These are phyloP conservation scores for Cyberlindnera mycetangii DNA, from an alignment of 805 yeast genomes.

Conservation along the genomic window DNA sequence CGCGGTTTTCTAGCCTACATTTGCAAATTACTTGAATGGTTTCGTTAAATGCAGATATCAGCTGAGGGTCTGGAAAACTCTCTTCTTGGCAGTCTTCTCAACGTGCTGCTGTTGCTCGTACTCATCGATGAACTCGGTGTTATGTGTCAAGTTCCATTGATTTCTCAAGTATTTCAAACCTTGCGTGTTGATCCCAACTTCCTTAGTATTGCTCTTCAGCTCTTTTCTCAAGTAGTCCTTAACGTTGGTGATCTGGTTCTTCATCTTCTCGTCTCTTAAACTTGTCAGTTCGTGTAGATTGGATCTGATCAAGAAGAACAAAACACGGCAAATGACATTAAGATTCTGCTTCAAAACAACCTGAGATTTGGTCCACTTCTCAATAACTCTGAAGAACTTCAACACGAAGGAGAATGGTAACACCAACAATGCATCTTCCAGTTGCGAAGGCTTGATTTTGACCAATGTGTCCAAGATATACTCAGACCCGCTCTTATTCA, in stretches of 20 bases:
- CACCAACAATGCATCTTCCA: constrained; percentile 90
- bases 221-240: constrained; percentile 58
- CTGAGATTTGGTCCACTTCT: constrained; percentile 61
- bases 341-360: constrained; percentile 48
- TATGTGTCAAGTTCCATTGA: constrained; percentile 79
- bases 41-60: background rate
- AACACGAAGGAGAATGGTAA: constrained; percentile 84
- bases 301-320: constrained; percentile 68
- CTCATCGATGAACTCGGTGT: constrained; percentile 69
- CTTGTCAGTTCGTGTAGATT: constrained; percentile 78
- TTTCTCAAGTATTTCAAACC: constrained; percentile 72
- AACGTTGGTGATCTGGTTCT: constrained; percentile 61
- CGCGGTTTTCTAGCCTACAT: too few species aligned
- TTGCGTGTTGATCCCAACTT: constrained; percentile 79
- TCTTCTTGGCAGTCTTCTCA: constrained; percentile 60
- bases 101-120: constrained; percentile 51
- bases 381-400: constrained; percentile 68
- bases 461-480: constrained; percentile 72
- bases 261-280: constrained; percentile 61
- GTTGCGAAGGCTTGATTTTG: constrained; percentile 75
- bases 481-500: constrained; percentile 66
- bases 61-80: constrained; percentile 60
- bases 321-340: constrained; percentile 65
- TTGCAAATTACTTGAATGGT: background rate
- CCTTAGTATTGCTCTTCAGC: constrained; percentile 48